Evolutionary conservation across 805 yeast genomes (phyloP).

Genomic region (Candida multigemmis): DNA sequence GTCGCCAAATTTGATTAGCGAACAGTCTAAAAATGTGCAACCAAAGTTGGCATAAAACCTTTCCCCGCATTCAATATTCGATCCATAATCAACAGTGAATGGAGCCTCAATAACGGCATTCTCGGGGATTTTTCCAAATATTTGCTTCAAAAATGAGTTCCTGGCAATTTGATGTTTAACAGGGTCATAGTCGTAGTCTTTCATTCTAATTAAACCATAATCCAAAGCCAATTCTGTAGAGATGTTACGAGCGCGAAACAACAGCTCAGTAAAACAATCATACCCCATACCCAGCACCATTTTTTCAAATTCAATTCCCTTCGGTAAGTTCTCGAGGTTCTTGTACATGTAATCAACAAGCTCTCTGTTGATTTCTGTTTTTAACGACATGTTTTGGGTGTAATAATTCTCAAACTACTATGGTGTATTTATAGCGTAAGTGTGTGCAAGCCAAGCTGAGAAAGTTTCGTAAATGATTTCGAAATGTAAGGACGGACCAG

Average conservation of each 20-base stretch:
- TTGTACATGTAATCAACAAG: constrained; percentile 24
- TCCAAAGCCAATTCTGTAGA: constrained; percentile 28
- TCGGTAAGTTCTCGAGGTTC: constrained; percentile 23
- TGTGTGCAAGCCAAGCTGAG: too few species aligned
- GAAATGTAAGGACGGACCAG: too few species aligned
- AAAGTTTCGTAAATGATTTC: too few species aligned
- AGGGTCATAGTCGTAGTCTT: constrained; percentile 17
- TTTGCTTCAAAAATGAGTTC: constrained; percentile 17
- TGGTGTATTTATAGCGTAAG: too few species aligned
- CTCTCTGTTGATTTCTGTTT: constrained; percentile 16
- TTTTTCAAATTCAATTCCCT: constrained; percentile 38
- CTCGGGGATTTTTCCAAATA: constrained; percentile 42
- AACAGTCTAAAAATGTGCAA: constrained; percentile 46
- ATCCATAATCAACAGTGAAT: constrained; percentile 58
- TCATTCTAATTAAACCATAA: constrained; percentile 21
- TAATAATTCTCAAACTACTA: too few species aligned
- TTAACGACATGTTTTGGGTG: too few species aligned
- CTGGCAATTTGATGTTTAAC: constrained; percentile 26
- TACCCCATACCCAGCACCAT: constrained; percentile 49
- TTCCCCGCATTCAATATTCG: constrained; percentile 49
- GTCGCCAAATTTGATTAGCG: constrained; percentile 53
- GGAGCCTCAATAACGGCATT: constrained; percentile 47
- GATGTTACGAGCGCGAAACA: constrained; percentile 16
- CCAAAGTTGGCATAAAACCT: constrained; percentile 55
- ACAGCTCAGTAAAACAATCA: constrained; percentile 19